phyloP scores from a whole-genome alignment of 257 asterid genomes.

The Agastache rugosa region DNA sequence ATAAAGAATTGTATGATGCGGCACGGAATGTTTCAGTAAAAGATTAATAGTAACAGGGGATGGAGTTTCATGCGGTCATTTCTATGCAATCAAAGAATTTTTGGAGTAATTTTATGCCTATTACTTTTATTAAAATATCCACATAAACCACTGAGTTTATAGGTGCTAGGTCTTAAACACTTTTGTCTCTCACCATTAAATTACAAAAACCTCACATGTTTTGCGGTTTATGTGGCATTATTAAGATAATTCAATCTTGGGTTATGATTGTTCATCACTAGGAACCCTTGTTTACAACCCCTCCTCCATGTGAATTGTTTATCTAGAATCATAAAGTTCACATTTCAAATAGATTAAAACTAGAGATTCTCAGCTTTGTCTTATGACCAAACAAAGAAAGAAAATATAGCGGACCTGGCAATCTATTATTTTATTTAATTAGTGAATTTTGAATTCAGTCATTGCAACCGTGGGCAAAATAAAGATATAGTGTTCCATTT shows the following conservation, averaged over 20 bases:
- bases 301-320: conserved; percentile 19
- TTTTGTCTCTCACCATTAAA: conserved; percentile 6
- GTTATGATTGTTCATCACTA: conserved; percentile 8
- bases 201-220: neutral
- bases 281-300: neutral
- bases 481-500: conserved; percentile 1
- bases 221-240: conserved; percentile 16
- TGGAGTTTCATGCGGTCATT: conserved; percentile 22
- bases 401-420: too few species aligned
- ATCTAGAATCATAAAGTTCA: conserved; percentile 3
- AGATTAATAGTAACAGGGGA: conserved; percentile 16
- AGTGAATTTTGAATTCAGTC: conserved; percentile 8
- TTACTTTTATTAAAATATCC: conserved; percentile 8
- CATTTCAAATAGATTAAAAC: neutral
- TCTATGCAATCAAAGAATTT: neutral
- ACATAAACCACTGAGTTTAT: conserved; percentile 13
- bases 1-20: neutral
- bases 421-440: neutral
- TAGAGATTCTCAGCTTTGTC: neutral
- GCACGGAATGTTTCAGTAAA: neutral
- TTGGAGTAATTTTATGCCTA: conserved; percentile 12
- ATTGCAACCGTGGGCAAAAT: neutral
- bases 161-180: conserved; percentile 11
- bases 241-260: conserved; percentile 1
- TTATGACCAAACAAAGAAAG: neutral